These are phyloP conservation scores for Quercus glauca DNA, from an alignment of 306 rosid genomes.

Conservation along the genomic window DNA sequence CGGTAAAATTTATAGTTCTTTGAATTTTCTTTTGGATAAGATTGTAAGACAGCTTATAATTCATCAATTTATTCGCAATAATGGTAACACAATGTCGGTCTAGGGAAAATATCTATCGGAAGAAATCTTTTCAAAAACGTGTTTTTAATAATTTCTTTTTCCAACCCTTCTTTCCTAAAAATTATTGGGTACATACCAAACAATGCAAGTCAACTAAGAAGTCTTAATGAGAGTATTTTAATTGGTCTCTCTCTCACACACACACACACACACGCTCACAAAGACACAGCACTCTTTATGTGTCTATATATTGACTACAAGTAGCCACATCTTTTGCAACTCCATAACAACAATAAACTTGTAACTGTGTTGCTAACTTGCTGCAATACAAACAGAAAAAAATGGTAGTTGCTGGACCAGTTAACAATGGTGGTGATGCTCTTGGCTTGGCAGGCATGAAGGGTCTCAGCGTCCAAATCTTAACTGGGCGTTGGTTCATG, in stretches of 20 bases:
- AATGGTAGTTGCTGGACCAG: constrained; percentile 29
- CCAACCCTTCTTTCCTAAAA: neutral
- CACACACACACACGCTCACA: neutral
- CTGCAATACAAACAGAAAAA: neutral
- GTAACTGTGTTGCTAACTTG: neutral
- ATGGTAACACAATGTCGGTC: no score
- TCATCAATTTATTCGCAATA: no score
- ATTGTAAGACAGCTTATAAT: neutral
- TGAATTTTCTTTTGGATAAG: neutral
- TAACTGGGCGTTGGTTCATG: constrained; percentile 16
- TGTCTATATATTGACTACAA: neutral
- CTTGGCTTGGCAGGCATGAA: neutral
- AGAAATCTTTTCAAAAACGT: no score
- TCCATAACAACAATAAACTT: neutral
- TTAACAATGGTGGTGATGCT: neutral
- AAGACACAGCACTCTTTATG: neutral
- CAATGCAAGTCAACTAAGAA: neutral
- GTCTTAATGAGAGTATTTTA: neutral
- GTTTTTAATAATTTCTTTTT: neutral
- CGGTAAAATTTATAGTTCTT: no score
- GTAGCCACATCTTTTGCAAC: neutral
- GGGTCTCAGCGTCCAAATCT: neutral
- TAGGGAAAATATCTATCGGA: no score
- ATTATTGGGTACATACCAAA: no score
- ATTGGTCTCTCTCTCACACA: neutral